Base-by-base conservation (phyloP, 495 filamentous ascomycete species). In the Coniosporium apollinis region DNA sequence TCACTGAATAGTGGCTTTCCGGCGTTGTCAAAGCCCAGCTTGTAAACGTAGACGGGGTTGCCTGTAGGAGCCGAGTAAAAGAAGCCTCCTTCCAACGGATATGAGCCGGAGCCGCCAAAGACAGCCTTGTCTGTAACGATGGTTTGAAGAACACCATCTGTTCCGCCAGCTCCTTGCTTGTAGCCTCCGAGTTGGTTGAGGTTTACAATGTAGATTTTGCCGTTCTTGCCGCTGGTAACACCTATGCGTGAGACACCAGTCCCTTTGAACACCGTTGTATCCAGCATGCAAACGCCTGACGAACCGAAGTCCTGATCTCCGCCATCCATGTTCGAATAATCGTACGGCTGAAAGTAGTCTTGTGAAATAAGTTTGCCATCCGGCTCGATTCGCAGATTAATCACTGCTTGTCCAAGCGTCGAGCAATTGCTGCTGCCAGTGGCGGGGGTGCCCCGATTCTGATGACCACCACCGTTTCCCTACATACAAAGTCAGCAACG, bases 31-130 rank as follows among this genome's bases (percentile, higher is more conserved):
- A 48, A 48, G 13, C 48, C 47, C 13, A 64, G 43, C 38, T 61
- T 59, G 50, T 57, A 60, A 15, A 42, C 52, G 32, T 44, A 31
- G 1, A 33, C 42, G 6, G 36, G 37, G 19, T 43, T 38, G 22
- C 47, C 46, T 22, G 54, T 53, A 17, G 55, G 57, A 16, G 50
- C 60, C 33, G 58, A 55, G 39, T 69, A 69, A 30, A 69, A 50
- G 39, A 59, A 67, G 7, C 65, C 64, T 9, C 61, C 61, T 38
- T 59, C 64, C 1, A 65, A 43, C 9, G 64, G 64, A 43, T 65
- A 59, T 5, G 56, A 58, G 0, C 62, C 65, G 5, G 52, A 40
- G 15, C 60, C 64, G 20, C 58, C 64, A 46, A 62, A 67, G 0
- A 66, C 59, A 2, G 62, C 45, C 15, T 45, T 38, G 5, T 43